phyloP scores from a whole-genome alignment of 2,329 filamentous ascomycete genomes.

The Xylariales sp. region DNA sequence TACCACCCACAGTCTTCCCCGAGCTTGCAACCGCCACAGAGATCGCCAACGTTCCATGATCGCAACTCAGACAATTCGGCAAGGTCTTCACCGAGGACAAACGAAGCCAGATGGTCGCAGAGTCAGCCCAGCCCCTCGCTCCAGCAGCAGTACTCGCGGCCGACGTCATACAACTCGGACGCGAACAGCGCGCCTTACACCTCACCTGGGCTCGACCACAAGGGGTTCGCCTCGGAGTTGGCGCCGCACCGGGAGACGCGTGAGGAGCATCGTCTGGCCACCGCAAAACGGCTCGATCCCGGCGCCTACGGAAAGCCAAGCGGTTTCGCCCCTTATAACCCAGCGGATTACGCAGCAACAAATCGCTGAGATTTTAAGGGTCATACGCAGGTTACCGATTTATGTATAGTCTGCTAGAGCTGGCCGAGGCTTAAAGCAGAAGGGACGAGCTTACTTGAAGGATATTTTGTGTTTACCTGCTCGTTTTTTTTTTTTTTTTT shows the following conservation, averaged over 20 bases:
- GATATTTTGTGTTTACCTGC: no score
- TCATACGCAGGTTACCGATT: no score
- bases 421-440: no score
- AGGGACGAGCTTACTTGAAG: no score
- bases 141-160: conserved; percentile 23
- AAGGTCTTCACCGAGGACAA: conserved; percentile 22
- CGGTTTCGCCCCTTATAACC: conserved; percentile 13
- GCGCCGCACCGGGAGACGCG: conserved; percentile 41
- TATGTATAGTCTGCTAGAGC: no score
- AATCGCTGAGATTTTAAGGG: no score
- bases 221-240: conserved; percentile 37
- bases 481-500: no score
- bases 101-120: conserved; percentile 38
- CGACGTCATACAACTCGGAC: conserved; percentile 30
- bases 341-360: conserved; percentile 7
- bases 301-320: no score
- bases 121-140: conserved; percentile 24
- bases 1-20: conserved; percentile 32
- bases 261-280: conserved; percentile 35
- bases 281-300: conserved; percentile 18
- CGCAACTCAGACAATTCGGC: conserved; percentile 19
- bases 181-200: conserved; percentile 23
- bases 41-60: conserved; percentile 25
- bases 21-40: conserved; percentile 20
- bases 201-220: conserved; percentile 36